Conservation (phyloP, 1,284 basidiomycete species). For the Coniferiporia weirii region DNA sequence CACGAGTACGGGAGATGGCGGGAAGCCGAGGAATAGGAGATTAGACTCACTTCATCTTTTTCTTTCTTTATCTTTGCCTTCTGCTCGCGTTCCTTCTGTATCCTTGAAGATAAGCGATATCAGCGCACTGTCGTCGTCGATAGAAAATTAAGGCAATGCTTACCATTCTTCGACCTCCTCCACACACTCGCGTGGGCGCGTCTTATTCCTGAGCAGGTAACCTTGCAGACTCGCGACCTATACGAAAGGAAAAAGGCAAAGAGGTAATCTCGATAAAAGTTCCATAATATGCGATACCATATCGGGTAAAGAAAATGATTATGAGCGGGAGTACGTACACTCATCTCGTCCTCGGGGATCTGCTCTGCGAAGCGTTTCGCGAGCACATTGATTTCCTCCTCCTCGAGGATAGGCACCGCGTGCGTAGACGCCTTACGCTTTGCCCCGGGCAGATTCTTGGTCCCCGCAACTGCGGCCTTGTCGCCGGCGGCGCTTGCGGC, state of each 20-base stretch:
- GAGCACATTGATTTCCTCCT: conserved; percentile 65
- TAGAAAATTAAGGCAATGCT: conserved; percentile 8
- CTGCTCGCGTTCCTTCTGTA: conserved; percentile 72
- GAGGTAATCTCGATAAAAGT: conserved; percentile 8
- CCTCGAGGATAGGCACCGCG: conserved; percentile 62
- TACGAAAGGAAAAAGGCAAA: not conserved
- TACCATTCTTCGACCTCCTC: conserved; percentile 69
- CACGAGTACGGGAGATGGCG: not conserved
- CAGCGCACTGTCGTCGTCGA: conserved; percentile 6
- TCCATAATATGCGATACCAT: conserved; percentile 2
- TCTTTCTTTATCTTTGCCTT: conserved; percentile 78
- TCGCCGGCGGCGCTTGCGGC: not conserved
- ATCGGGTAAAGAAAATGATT: conserved; percentile 4
- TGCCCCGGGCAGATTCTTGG: conserved; percentile 61
- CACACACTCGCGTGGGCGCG: conserved; percentile 73
- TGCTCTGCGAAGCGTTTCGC: conserved; percentile 72
- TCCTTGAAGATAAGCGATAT: conserved; percentile 33
- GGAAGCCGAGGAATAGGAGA: not conserved
- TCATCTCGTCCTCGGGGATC: conserved; percentile 78
- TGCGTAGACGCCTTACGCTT: conserved; percentile 55
- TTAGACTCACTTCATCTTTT: conserved; percentile 63
- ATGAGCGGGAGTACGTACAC: conserved; percentile 43
- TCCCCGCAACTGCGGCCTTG: conserved; percentile 20
- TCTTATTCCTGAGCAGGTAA: conserved; percentile 79
- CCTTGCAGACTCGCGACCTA: conserved; percentile 82